Evolutionary conservation across 495 filamentous ascomycete species (phyloP), one percentile per base, ranked within the genome.

Genomic region (Lophiostoma macrostomum): DNA sequence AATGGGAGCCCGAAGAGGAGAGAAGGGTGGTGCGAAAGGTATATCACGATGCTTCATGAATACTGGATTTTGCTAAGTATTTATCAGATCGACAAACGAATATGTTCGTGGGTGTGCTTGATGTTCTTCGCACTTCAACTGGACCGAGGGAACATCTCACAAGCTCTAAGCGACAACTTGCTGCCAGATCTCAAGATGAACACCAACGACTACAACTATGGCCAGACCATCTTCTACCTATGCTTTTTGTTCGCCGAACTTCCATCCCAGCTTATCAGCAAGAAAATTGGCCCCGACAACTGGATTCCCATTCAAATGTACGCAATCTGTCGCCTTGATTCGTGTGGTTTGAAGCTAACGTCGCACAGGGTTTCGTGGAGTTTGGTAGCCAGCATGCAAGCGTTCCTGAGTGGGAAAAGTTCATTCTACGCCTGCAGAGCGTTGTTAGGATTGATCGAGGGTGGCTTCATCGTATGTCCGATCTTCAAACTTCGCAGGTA

Each of bases 51-150:
- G 12, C 1, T n/a, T 29, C 11, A 34, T 43, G 12, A 27, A 46
- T 8, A 45, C 28, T 22, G n/a, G 7, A 24, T 10, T 22, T 22
- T 2, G 29, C 28, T 7, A 22, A 31, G 18, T 14, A 72, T 16
- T 19, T 13, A 19, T 12, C 37, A 67, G 77, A 78, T 82, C 45
- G 80, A 84, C 45, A 64, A 68, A 37, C 70, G 75, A 12, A 71
- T 90, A 8, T 82, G 79, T 49, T 71, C 75, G 23, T 82, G 82
- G 72, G 80, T 81, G 4, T 90, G 86, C 57, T 64, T 89, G 22
- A 91, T 87, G 68, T 91, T 93, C 67, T 90, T 91, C 46, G 86
- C 85, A 0, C 76, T 94, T 23, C 86, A 94, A 56, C 72, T 91
- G 1, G 88, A 95, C 61, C 76, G 88, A 35, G 82, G 83, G 18